Conservation (phyloP, 768 basidiomycete species). For the Rhodotorula toruloides region DNA sequence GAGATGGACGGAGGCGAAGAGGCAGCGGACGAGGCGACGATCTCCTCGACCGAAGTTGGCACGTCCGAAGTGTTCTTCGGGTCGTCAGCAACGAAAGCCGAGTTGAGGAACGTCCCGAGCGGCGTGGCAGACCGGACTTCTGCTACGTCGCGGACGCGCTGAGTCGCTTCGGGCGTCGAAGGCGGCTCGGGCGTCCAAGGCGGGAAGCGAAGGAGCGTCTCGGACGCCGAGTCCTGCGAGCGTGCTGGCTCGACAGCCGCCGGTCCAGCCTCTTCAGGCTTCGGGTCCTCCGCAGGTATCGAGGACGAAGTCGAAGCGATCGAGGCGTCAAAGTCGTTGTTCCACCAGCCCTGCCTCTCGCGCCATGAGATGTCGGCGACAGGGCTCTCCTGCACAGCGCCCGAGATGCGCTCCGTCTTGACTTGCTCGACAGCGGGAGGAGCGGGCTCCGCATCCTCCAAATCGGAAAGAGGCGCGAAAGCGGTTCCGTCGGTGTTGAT, state of each 20-base stretch:
- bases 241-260: constrained; percentile 7
- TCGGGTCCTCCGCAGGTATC: neutral
- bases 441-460: neutral
- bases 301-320: neutral
- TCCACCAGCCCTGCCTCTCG: constrained; percentile 27
- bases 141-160: neutral
- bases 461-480: neutral
- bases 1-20: neutral
- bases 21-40: neutral
- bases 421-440: neutral
- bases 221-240: constrained; percentile 4
- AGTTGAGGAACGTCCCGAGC: neutral
- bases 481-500: neutral
- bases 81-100: neutral
- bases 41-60: neutral
- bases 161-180: neutral
- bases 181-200: constrained; percentile 4
- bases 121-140: neutral
- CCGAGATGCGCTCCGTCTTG: neutral
- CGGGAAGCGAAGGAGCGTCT: constrained; percentile 13
- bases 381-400: constrained; percentile 16
- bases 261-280: neutral
- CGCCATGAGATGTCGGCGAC: constrained; percentile 19
- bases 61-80: neutral
- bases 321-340: constrained; percentile 9